Base-by-base conservation (phyloP, 2,329 filamentous ascomycete species). In the Venturia effusa region DNA sequence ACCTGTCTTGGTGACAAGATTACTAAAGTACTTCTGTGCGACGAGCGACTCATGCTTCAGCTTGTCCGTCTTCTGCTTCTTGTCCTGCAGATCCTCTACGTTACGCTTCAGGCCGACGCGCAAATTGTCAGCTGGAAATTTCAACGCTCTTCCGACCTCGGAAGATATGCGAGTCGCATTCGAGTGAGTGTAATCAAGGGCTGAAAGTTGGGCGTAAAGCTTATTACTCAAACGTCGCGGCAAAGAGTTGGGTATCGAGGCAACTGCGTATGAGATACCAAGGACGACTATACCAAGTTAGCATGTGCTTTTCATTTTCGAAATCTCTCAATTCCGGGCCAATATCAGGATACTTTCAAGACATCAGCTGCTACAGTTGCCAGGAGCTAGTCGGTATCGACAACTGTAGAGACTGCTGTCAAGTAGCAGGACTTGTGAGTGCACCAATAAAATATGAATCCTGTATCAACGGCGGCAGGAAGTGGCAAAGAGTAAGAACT, bases 121-220 rank as follows among this genome's bases (percentile, higher is more conserved):
- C 8, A 99, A 84, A 70, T 91, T 92, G 71, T 93, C 89, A 1
- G 92, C 90, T 0, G 94, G 94, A 70, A 89, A 86, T 66, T 90
- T 90, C 45, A 99, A 84, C 10, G 96, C 91, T 73, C 92, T 90
- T 68, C 93, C 90, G 51, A 96, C 91, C 63, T 95, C 89, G 32
- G 85, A 83, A 27, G 90, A 88, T 71, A 99, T 95, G 63, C 94
- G 89, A 22, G 83, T 81, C 55, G 92, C 86, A 78, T 99, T 99
- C 68, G 84, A 78, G 75, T 99, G 94, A 1, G 94, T 90, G 73
- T 97, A 99, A 77, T 99, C 94, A 71, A 96, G 86, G 22, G 88
- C 83, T 8, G 84, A 79, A 43, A 99, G 86, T 70, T 92, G 90
- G 39, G 84, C 80, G 1, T 91, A 88, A 65, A 99, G 89, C 77